A percentile compares a stretch with the other conserved stretches of the same genome.
phyloP scores from a whole-genome alignment of 768 basidiomycete species.

The Clavulina sp. region DNA sequence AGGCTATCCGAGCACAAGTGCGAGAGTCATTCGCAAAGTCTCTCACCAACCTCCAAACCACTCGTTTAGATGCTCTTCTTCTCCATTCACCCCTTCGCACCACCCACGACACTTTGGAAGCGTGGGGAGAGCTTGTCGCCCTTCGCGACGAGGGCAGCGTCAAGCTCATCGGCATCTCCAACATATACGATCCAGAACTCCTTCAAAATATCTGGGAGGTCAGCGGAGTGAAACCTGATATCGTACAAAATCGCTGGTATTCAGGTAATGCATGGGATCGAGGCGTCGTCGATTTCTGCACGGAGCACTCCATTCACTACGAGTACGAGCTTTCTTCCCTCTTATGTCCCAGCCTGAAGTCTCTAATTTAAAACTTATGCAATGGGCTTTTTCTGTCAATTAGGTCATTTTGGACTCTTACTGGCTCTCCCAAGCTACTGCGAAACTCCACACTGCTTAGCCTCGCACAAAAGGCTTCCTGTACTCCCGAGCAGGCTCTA shows the following conservation, averaged over 20 bases:
- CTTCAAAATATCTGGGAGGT: constrained; percentile 36
- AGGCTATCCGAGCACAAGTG: constrained; percentile 41
- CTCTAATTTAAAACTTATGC: background rate
- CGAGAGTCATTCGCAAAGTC: constrained; percentile 43
- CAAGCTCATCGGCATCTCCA: constrained; percentile 54
- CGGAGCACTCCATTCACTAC: constrained; percentile 44
- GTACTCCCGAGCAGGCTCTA: constrained; percentile 47
- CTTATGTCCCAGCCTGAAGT: background rate
- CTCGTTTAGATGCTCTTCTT: constrained; percentile 61
- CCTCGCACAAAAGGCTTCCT: constrained; percentile 29
- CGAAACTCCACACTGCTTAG: constrained; percentile 27
- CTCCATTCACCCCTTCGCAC: constrained; percentile 59
- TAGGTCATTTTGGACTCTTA: constrained; percentile 79
- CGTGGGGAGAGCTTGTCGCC: constrained; percentile 43
- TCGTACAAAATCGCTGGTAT: constrained; percentile 78
- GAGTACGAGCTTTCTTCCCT: constrained; percentile 30
- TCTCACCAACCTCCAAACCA: constrained; percentile 47
- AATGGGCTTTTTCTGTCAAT: constrained; percentile 1
- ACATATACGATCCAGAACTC: constrained; percentile 45
- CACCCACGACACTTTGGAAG: constrained; percentile 41
- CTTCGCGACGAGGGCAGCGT: constrained; percentile 51
- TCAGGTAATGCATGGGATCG: constrained; percentile 64
- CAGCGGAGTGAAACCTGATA: constrained; percentile 35
- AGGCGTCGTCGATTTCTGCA: constrained; percentile 47
- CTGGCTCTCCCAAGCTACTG: constrained; percentile 53